Percentiles rank a stretch among this genome's conserved stretches.
phyloP scores from a whole-genome alignment of 73 alveolate genomes.

The Uronychia setigera region DNA sequence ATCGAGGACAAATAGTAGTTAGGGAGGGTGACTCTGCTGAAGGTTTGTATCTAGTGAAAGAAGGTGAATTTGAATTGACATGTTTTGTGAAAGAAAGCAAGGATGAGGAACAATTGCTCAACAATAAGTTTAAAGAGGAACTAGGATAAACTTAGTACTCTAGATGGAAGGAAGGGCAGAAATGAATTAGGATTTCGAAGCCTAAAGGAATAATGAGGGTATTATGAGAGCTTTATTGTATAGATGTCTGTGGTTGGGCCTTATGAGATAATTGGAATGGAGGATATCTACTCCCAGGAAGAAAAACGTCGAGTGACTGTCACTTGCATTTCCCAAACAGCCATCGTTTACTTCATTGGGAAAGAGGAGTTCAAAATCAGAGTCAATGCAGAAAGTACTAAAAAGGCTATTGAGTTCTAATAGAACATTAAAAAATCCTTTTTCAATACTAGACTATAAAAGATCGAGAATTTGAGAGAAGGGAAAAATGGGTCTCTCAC shows the following conservation, averaged over 20 bases:
- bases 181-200: not conserved
- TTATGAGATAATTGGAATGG: not conserved
- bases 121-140: not conserved
- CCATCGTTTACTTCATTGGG: not conserved
- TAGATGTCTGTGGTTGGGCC: not conserved
- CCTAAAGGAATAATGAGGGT: not conserved
- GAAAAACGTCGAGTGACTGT: not conserved
- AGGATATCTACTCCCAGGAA: not conserved
- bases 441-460: not conserved
- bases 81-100: not conserved
- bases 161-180: not conserved
- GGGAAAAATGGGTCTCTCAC: no score
- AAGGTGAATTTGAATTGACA: not conserved
- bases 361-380: not conserved
- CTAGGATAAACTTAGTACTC: not conserved
- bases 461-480: not conserved
- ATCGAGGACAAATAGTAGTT: not conserved
- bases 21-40: not conserved
- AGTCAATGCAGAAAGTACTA: not conserved
- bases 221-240: not conserved
- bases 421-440: not conserved
- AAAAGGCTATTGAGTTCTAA: not conserved
- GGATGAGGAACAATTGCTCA: not conserved
- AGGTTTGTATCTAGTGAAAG: not conserved
- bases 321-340: not conserved